Percentiles rank a stretch among this genome's conserved stretches.
phyloP scores from a whole-genome alignment of 805 yeast genomes.

The Ogataea naganishii region DNA sequence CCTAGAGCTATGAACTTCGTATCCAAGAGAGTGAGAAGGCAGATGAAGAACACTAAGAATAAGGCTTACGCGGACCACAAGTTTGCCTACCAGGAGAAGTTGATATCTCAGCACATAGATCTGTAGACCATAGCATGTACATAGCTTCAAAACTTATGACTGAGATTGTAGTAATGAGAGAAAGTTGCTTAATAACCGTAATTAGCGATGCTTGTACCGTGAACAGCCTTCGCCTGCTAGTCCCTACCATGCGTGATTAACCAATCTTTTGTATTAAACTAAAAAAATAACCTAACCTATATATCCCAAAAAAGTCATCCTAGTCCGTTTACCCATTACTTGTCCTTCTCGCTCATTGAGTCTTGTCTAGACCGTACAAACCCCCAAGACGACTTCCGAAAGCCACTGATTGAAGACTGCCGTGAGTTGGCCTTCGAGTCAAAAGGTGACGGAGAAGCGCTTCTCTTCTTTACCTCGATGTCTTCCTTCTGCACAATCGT shows the following conservation, averaged over 20 bases:
- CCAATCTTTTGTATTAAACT: conserved; percentile 5
- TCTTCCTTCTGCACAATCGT: neutral
- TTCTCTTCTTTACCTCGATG: neutral
- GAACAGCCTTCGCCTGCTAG: neutral
- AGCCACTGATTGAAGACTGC: conserved; percentile 4
- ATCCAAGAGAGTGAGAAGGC: conserved; percentile 38
- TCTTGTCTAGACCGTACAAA: conserved; percentile 10
- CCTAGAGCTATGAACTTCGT: conserved; percentile 60
- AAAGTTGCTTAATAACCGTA: conserved; percentile 2
- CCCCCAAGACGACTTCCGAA: conserved; percentile 16
- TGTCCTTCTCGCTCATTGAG: neutral
- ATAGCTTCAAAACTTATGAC: conserved; percentile 6
- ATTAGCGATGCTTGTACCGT: conserved; percentile 1
- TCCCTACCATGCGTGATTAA: conserved; percentile 1
- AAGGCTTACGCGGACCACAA: conserved; percentile 20
- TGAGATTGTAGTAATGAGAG: neutral
- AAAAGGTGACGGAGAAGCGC: neutral
- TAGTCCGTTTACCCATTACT: neutral
- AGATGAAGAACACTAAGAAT: conserved; percentile 36
- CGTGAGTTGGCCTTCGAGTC: conserved; percentile 1
- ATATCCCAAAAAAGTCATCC: neutral
- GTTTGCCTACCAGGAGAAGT: conserved; percentile 19
- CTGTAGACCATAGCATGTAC: conserved; percentile 25
- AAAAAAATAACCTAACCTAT: neutral
- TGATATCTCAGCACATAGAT: conserved; percentile 33